Evolutionary conservation across 768 basidiomycete species (phyloP), one percentile per base, ranked within the genome.

Genomic region (Xerocomellus chrysenteron): DNA sequence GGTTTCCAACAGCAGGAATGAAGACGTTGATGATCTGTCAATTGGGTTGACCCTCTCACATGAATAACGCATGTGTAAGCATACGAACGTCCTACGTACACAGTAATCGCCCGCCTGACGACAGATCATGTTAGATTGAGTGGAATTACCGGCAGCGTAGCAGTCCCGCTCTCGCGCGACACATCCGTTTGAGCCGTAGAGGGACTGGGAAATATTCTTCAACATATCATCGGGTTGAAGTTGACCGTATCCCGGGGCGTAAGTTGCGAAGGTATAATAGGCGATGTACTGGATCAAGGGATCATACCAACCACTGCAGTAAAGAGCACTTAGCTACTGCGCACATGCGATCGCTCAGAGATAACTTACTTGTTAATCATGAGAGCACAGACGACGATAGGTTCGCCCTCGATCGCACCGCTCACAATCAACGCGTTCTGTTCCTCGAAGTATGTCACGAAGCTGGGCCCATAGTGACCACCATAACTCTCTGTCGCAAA

Each of bases 401-500:
- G 70, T 52, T 82, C 82, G 2, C 81, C 86, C 24, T 76, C 42
- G 7, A 86, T 58, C 4, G 62, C 54, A 7, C 81, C 80, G 8
- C 63, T 64, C 11, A 70, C 60, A 50, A 87, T 86, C 49, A 76
- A 68, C 1, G 72, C 70, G 45, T 86, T 88, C 66, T 88, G 85
- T 54, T 84, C 70, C 36, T 85, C 75, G 63, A 88, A 87, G 63
- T 78, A 86, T 5, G 81, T 81, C 32, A 84, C 83, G 57, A 87
- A 86, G 48, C 75, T 75, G 5, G 86, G 84, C 1, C 82, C 85
- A 64, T 85, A 87, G 62, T 87, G 85, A 0, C 85, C 85, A 7
- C 86, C 86, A 52, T 85, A 88, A 50, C 83, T 84, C 65, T 88
- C 85, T 7, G 85, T 85, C 3, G 83, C 78, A 45, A 87, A 77